Conservation (phyloP, 2,329 filamentous ascomycete species). For the Teratosphaeria zuluensis region DNA sequence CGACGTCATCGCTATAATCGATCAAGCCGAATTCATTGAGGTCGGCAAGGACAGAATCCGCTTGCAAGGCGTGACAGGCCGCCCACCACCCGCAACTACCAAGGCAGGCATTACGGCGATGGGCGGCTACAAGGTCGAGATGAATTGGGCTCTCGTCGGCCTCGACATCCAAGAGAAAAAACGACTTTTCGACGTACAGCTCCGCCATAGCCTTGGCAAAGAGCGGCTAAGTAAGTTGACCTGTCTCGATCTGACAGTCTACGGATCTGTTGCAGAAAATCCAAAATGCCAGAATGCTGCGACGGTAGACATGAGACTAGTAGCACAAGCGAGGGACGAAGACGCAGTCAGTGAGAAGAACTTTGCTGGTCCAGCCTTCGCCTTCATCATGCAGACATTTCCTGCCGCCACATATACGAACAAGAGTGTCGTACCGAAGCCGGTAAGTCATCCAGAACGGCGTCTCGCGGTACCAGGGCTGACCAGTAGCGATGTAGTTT, state of each 20-base stretch:
- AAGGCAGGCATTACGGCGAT: constrained; percentile 37
- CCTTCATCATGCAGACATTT: constrained; percentile 13
- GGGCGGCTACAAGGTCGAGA: constrained; percentile 37
- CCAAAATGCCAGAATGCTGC: constrained; percentile 12
- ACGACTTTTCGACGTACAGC: constrained; percentile 31
- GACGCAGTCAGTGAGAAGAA: constrained; percentile 3
- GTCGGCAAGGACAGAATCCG: constrained; percentile 37
- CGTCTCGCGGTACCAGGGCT: constrained; percentile 11
- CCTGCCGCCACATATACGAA: constrained; percentile 11
- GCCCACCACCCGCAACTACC: constrained; percentile 39
- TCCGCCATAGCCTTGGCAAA: constrained; percentile 26
- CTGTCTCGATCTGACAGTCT: constrained; percentile 8
- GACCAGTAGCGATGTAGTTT: constrained; percentile 1
- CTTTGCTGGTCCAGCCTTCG: constrained; percentile 4
- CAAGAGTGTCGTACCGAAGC: constrained; percentile 3
- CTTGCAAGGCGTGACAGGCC: constrained; percentile 34
- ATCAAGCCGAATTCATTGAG: constrained; percentile 41
- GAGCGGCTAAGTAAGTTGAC: constrained; percentile 6
- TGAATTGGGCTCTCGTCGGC: constrained; percentile 31
- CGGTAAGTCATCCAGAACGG: constrained; percentile 9
- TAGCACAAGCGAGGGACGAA: constrained; percentile 10
- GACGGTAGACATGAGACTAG: constrained; percentile 12
- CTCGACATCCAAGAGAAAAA: constrained; percentile 36
- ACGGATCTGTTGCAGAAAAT: constrained; percentile 9
- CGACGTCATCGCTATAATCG: constrained; percentile 43